These are phyloP conservation scores for Malus sieversii DNA, from an alignment of 306 rosid genomes.

Conservation along the genomic window DNA sequence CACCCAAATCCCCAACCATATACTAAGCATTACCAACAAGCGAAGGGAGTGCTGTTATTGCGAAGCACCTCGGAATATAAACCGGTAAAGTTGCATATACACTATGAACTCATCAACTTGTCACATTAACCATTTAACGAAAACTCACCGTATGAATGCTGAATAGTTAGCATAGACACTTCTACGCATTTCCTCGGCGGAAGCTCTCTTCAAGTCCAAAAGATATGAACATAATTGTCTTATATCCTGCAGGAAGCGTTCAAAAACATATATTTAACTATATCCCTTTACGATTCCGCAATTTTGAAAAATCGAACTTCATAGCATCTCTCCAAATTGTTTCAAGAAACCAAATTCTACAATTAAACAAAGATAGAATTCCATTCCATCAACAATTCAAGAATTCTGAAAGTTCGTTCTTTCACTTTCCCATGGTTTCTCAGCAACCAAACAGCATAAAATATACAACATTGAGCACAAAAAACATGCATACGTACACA, in stretches of 20 bases:
- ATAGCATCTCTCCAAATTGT: background rate
- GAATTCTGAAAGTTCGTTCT: background rate
- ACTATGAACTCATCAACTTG: background rate
- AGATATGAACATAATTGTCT: slow-evolving; percentile 84
- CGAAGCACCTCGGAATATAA: background rate
- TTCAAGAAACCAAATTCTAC: background rate
- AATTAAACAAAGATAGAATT: background rate
- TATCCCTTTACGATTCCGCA: background rate
- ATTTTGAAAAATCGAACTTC: background rate
- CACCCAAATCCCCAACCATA: background rate
- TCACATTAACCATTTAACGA: slow-evolving; percentile 4
- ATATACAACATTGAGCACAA: background rate
- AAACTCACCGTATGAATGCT: slow-evolving; percentile 86
- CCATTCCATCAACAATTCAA: background rate
- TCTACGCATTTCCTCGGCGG: slow-evolving; percentile 98
- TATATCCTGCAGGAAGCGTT: slow-evolving; percentile 55
- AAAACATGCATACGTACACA: background rate
- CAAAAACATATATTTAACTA: background rate
- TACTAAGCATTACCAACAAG: background rate
- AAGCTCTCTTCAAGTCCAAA: slow-evolving; percentile 78
- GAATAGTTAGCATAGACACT: slow-evolving; percentile 97
- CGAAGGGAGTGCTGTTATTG: background rate
- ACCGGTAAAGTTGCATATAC: background rate
- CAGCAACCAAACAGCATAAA: background rate
- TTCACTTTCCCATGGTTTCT: background rate